Percentiles rank a stretch among this genome's conserved stretches.
These are phyloP conservation scores for Coemansia interrupta DNA, from an alignment of 192 early-diverging fungal species.

Conservation along the genomic window DNA sequence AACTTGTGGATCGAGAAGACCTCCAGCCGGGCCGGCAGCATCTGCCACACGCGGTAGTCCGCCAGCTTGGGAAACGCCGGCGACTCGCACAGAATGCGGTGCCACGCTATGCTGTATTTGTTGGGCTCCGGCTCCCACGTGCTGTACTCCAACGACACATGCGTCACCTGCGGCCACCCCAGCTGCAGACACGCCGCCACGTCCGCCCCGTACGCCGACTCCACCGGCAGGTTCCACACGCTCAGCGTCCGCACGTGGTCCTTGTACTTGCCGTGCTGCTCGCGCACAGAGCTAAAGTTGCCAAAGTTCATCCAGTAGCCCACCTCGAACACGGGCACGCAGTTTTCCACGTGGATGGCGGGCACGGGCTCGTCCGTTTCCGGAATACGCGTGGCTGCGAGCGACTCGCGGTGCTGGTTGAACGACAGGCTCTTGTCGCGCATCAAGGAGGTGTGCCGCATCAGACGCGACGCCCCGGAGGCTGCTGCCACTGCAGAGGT, in stretches of 20 bases:
- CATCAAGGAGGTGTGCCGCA: slow-evolving; percentile 39
- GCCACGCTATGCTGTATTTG: slow-evolving; percentile 44
- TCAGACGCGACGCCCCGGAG: slow-evolving; percentile 1
- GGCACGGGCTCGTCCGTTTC: neutral
- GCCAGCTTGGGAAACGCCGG: slow-evolving; percentile 24
- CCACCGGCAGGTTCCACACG: slow-evolving; percentile 49
- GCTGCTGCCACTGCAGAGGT: neutral
- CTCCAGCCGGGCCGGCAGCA: slow-evolving; percentile 46
- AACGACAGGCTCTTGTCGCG: slow-evolving; percentile 40
- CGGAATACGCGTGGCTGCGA: no score
- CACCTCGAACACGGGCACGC: slow-evolving; percentile 47
- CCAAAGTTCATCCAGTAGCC: slow-evolving; percentile 55
- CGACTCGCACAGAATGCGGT: slow-evolving; percentile 45
- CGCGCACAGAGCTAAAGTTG: slow-evolving; percentile 41
- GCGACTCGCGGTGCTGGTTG: slow-evolving; percentile 6
- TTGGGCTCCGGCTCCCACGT: slow-evolving; percentile 54
- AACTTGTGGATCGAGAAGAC: slow-evolving; percentile 51
- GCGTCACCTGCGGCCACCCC: slow-evolving; percentile 42
- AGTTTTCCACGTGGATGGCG: slow-evolving; percentile 30
- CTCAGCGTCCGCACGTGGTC: slow-evolving; percentile 42
- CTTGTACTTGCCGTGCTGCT: slow-evolving; percentile 46
- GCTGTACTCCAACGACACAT: slow-evolving; percentile 49
- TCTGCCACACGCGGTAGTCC: slow-evolving; percentile 52
- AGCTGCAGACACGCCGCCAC: slow-evolving; percentile 41
- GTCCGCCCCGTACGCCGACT: slow-evolving; percentile 48